Conservation (phyloP, 2,329 filamentous ascomycete species). For the Epichloe baconii region DNA sequence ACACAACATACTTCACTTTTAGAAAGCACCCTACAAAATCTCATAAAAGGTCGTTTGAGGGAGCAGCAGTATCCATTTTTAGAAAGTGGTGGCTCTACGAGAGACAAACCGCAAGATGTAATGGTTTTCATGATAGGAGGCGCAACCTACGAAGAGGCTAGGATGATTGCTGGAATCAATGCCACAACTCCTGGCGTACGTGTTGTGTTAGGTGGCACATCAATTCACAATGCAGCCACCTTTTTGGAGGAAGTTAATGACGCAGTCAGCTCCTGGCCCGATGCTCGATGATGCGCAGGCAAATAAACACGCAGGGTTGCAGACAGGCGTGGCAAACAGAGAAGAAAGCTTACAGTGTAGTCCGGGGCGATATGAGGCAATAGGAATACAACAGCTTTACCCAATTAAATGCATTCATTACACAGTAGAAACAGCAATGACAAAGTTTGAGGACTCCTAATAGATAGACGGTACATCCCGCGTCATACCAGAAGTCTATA, state of each 20-base stretch:
- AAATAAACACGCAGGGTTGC: background rate
- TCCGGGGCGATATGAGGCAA: too few relatives aligned
- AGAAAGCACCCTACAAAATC: constrained; percentile 75
- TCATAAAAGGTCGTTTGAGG: constrained; percentile 81
- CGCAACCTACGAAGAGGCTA: constrained; percentile 91
- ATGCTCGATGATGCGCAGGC: constrained; percentile 23
- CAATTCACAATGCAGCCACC: constrained; percentile 72
- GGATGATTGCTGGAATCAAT: constrained; percentile 90
- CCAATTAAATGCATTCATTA: too few relatives aligned
- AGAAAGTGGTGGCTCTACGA: constrained; percentile 72
- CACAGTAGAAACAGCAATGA: too few relatives aligned
- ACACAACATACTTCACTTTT: constrained; percentile 89
- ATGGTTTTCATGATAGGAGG: constrained; percentile 91
- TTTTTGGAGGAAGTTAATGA: constrained; percentile 91
- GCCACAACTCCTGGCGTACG: constrained; percentile 78
- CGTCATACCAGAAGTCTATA: too few relatives aligned
- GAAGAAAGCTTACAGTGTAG: too few relatives aligned
- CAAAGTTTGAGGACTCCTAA: too few relatives aligned
- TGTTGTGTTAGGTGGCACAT: constrained; percentile 79
- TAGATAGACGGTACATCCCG: too few relatives aligned
- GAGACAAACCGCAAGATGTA: constrained; percentile 94
- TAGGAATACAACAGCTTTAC: too few relatives aligned
- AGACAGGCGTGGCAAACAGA: too few relatives aligned
- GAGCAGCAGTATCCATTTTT: constrained; percentile 89
- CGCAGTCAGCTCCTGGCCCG: constrained; percentile 76